These are phyloP conservation scores for Diplodia corticola DNA, from an alignment of 2,329 filamentous ascomycete genomes.

Conservation along the genomic window DNA sequence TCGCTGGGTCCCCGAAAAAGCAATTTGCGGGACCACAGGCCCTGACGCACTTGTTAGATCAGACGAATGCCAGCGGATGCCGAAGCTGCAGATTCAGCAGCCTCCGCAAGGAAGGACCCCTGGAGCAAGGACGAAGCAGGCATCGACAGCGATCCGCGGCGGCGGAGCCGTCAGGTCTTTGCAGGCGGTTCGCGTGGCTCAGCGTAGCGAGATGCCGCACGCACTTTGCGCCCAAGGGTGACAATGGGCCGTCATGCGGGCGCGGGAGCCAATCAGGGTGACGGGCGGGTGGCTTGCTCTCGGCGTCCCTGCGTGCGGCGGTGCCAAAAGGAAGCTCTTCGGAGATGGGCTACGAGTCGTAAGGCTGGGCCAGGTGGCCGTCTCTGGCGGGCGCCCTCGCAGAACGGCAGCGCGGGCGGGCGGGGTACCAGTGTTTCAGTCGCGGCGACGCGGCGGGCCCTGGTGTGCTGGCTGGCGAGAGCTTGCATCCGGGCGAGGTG, in stretches of 20 bases:
- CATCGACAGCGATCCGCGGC: neutral
- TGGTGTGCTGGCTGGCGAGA: constrained; percentile 2
- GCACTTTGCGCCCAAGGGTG: neutral
- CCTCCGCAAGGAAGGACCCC: neutral
- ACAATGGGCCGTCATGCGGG: neutral
- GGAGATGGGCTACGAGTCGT: constrained; percentile 12
- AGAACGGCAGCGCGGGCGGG: neutral
- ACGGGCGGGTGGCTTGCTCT: neutral
- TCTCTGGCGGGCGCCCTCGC: neutral
- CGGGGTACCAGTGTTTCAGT: constrained; percentile 10
- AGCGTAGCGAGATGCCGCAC: constrained; percentile 3
- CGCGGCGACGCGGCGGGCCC: neutral
- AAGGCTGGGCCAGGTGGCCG: neutral
- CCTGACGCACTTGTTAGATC: neutral
- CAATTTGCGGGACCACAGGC: constrained; percentile 1
- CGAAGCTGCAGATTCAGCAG: neutral
- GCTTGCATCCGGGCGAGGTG: neutral
- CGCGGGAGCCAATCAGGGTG: neutral
- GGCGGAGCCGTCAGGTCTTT: neutral
- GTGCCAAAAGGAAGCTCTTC: constrained; percentile 17
- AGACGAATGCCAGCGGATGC: constrained; percentile 1
- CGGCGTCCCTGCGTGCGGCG: constrained; percentile 17
- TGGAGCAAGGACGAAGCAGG: neutral
- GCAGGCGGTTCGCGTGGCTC: neutral
- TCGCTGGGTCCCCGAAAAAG: constrained; percentile 8